A percentile compares a stretch with the other conserved stretches of the same genome.
Conservation (phyloP, 352 stramenopile species). For the Globisporangium nagaii region DNA sequence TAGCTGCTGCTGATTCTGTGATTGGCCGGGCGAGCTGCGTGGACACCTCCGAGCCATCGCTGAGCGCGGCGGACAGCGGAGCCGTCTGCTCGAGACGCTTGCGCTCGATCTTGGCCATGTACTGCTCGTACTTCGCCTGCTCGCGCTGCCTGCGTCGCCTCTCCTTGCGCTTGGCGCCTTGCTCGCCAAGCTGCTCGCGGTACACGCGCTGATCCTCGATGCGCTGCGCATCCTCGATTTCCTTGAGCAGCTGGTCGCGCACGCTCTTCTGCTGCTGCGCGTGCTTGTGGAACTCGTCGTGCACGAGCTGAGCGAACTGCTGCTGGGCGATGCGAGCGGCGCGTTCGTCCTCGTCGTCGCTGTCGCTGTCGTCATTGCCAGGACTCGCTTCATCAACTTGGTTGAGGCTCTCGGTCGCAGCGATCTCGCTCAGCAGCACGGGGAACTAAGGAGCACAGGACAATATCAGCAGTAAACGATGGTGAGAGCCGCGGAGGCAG, state of each 20-base stretch:
- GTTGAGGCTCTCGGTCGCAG: neutral
- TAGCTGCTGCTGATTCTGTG: neutral
- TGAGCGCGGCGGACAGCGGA: neutral
- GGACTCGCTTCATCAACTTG: neutral
- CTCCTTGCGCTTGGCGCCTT: constrained; percentile 41
- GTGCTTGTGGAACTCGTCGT: constrained; percentile 14
- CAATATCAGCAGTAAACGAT: neutral
- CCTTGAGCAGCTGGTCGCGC: constrained; percentile 23
- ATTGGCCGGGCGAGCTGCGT: too few species aligned
- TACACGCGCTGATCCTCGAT: constrained; percentile 54
- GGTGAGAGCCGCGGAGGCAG: too few species aligned
- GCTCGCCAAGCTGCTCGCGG: constrained; percentile 27
- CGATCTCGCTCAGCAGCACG: constrained; percentile 10
- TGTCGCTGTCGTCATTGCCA: neutral
- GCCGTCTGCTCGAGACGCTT: constrained; percentile 15
- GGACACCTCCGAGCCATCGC: too few species aligned
- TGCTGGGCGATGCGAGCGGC: neutral
- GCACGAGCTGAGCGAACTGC: constrained; percentile 11
- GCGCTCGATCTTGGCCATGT: constrained; percentile 20
- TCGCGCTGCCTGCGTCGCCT: constrained; percentile 25
- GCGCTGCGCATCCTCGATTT: constrained; percentile 26
- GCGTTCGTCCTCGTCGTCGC: neutral
- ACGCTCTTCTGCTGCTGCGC: constrained; percentile 21
- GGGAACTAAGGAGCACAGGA: constrained; percentile 8
- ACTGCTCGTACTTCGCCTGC: constrained; percentile 24